Evolutionary conservation across 805 yeast species (phyloP).

Genomic region (Lipomyces sp.): DNA sequence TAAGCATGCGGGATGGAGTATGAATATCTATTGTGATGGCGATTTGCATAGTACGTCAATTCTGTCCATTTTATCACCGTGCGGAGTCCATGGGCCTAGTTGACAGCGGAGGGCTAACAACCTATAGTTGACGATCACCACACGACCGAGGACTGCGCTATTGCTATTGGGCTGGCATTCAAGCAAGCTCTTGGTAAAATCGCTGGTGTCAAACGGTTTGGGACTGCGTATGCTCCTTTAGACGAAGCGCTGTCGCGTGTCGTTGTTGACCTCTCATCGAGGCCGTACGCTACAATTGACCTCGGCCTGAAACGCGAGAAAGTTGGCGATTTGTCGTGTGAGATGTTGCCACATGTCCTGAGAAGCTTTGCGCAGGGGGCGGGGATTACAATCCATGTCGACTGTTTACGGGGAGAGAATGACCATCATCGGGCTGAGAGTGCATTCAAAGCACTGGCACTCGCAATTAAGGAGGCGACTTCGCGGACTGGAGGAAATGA

Average conservation of each 20-base stretch:
- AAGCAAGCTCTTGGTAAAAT: slow-evolving; percentile 87
- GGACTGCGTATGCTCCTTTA: slow-evolving; percentile 90
- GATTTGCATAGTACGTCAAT: slow-evolving; percentile 66
- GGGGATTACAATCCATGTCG: slow-evolving; percentile 89
- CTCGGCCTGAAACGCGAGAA: slow-evolving; percentile 90
- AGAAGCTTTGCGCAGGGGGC: slow-evolving; percentile 95
- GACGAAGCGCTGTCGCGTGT: slow-evolving; percentile 96
- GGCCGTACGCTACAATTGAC: slow-evolving; percentile 91
- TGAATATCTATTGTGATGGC: slow-evolving; percentile 86
- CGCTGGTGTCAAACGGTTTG: slow-evolving; percentile 90
- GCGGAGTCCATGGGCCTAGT: neutral
- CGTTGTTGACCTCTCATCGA: slow-evolving; percentile 91
- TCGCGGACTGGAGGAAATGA: slow-evolving; percentile 80
- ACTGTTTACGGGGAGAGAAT: slow-evolving; percentile 88
- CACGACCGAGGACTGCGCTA: slow-evolving; percentile 93
- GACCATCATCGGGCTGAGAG: slow-evolving; percentile 97
- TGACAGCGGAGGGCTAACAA: no score
- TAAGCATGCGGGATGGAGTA: slow-evolving; percentile 95
- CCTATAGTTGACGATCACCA: slow-evolving; percentile 84
- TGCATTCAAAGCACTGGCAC: slow-evolving; percentile 94
- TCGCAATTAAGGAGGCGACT: slow-evolving; percentile 86
- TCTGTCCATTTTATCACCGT: neutral
- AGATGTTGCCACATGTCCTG: slow-evolving; percentile 97
- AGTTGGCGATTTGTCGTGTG: slow-evolving; percentile 88
- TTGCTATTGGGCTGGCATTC: slow-evolving; percentile 88